phyloP scores from a whole-genome alignment of 2,329 filamentous ascomycete species.

The Fusarium domesticum region DNA sequence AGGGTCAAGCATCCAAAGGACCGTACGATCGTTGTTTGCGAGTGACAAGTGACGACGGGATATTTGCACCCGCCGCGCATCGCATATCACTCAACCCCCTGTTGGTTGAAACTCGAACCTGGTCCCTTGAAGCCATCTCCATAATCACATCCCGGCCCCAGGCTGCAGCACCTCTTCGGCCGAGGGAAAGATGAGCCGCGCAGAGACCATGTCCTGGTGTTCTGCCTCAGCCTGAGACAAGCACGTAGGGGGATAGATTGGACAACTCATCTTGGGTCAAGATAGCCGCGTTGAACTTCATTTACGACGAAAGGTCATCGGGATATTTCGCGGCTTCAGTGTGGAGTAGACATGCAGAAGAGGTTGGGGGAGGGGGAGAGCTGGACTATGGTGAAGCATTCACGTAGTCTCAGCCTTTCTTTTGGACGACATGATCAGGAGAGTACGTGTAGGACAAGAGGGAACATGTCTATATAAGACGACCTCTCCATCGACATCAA shows the following conservation, averaged over 20 bases:
- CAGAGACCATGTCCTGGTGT: neutral
- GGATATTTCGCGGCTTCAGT: neutral
- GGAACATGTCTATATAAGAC: slow-evolving; percentile 26
- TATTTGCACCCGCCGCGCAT: too few relatives aligned
- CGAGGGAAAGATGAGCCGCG: neutral
- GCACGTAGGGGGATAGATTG: neutral
- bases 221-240: neutral
- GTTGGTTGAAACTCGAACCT: neutral
- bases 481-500: slow-evolving; percentile 11
- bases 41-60: neutral
- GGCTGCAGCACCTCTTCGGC: too few relatives aligned
- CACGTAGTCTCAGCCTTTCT: neutral
- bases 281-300: neutral
- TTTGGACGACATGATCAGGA: neutral
- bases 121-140: too few relatives aligned
- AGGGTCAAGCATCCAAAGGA: neutral
- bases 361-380: neutral
- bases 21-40: neutral
- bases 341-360: neutral
- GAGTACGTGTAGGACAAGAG: neutral
- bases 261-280: neutral
- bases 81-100: neutral
- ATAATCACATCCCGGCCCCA: too few relatives aligned
- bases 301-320: neutral
- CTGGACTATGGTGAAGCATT: neutral